Percentiles rank a stretch among this genome's conserved stretches.
phyloP scores from a whole-genome alignment of 257 asterid genomes.

The Verbascum thapsus region DNA sequence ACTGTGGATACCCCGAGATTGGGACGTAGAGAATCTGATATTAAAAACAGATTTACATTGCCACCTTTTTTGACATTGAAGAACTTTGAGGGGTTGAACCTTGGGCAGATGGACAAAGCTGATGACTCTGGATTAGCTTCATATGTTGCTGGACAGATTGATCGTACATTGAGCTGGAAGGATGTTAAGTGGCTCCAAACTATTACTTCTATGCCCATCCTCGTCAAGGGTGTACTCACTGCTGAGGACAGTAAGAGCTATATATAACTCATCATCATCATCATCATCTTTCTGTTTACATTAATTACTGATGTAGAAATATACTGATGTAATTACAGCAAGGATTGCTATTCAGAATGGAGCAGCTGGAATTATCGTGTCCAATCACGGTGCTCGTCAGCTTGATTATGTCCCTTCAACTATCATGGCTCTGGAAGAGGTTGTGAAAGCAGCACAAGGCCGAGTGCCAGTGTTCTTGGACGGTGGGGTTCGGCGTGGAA shows the following conservation, averaged over 20 bases:
- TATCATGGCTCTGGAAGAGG: conserved; percentile 90
- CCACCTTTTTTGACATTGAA: conserved; percentile 76
- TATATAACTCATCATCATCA: too few relatives aligned
- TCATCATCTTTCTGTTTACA: conserved; percentile 1
- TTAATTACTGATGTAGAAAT: conserved; percentile 10
- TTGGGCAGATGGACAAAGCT: conserved; percentile 78
- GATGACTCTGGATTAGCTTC: conserved; percentile 81
- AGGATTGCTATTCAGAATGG: conserved; percentile 84
- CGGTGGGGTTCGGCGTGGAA: conserved; percentile 96
- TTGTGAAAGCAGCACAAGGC: conserved; percentile 94
- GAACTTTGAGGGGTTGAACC: conserved; percentile 84
- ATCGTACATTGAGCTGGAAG: conserved; percentile 93
- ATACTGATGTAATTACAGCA: conserved; percentile 61
- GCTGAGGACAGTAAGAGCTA: conserved; percentile 83
- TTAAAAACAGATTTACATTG: conserved; percentile 68
- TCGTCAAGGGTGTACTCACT: conserved; percentile 93
- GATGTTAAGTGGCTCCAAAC: conserved; percentile 96
- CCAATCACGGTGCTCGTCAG: conserved; percentile 98
- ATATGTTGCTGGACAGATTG: conserved; percentile 88
- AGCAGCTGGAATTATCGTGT: conserved; percentile 90
- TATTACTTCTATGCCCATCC: conserved; percentile 91
- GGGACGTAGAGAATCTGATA: conserved; percentile 93
- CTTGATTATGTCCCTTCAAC: conserved; percentile 94
- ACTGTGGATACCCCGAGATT: conserved; percentile 89
- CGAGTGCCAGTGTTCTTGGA: conserved; percentile 91